Conservation (phyloP, 805 yeast genomes). For the Metschnikowia dekortorum region DNA sequence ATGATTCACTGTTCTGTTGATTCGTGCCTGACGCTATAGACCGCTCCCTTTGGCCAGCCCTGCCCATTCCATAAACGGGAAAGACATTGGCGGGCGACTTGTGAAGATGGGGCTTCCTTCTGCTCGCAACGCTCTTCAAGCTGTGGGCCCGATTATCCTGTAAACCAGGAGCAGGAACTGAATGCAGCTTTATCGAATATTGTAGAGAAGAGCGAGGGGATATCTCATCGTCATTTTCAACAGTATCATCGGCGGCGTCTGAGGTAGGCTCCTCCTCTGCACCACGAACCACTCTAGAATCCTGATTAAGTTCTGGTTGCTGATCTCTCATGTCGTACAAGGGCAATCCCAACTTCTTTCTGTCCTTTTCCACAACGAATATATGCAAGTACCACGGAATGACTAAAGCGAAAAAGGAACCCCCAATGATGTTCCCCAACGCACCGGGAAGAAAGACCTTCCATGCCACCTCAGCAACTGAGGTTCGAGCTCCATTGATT, state of each 20-base stretch:
- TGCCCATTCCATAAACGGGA: constrained; percentile 78
- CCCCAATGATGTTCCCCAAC: constrained; percentile 79
- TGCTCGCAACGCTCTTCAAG: constrained; percentile 3
- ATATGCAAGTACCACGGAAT: constrained; percentile 74
- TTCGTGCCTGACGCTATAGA: constrained; percentile 45
- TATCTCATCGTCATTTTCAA: constrained; percentile 2
- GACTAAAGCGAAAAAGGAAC: constrained; percentile 56
- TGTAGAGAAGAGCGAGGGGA: constrained; percentile 1
- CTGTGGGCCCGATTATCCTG: background rate
- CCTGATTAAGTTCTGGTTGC: constrained; percentile 72
- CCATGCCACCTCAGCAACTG: constrained; percentile 69
- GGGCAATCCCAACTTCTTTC: constrained; percentile 58
- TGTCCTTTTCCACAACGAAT: constrained; percentile 68
- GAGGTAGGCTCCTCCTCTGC: constrained; percentile 5
- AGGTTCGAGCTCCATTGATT: constrained; percentile 59
- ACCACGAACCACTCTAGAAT: constrained; percentile 67
- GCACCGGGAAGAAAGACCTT: constrained; percentile 65
- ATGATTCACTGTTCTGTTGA: constrained; percentile 4
- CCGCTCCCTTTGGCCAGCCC: constrained; percentile 51
- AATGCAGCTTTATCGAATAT: background rate
- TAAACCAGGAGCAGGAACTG: background rate
- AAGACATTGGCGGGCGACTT: constrained; percentile 71
- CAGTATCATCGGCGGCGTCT: constrained; percentile 8
- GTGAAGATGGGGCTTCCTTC: background rate
- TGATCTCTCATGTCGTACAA: constrained; percentile 70